These are phyloP conservation scores for Botryosphaeria agaves DNA, from an alignment of 2,329 filamentous ascomycete species.

Conservation along the genomic window DNA sequence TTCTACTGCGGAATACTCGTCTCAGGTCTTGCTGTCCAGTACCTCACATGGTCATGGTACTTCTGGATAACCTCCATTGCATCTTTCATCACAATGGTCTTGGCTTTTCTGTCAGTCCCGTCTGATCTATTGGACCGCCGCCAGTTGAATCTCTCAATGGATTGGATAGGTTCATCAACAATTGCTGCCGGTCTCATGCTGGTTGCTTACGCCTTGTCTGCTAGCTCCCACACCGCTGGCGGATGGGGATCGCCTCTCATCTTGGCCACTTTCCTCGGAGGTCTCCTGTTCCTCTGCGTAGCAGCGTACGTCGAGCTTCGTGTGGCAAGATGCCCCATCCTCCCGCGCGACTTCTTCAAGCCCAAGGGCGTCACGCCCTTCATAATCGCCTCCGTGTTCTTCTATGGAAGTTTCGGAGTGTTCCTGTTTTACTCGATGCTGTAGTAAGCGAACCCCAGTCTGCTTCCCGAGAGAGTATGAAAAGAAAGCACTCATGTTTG, in stretches of 20 bases:
- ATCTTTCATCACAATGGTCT: slow-evolving; percentile 24
- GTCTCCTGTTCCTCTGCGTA: slow-evolving; percentile 38
- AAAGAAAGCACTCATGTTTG: too few relatives aligned
- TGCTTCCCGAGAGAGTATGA: too few relatives aligned
- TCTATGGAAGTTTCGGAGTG: slow-evolving; percentile 51
- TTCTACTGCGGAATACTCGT: slow-evolving; percentile 48
- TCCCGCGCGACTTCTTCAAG: slow-evolving; percentile 52
- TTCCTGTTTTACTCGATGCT: slow-evolving; percentile 54
- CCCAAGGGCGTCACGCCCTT: slow-evolving; percentile 53
- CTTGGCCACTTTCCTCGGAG: slow-evolving; percentile 44
- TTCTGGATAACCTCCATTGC: slow-evolving; percentile 48
- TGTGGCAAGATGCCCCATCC: slow-evolving; percentile 48
- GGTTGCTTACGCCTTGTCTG: slow-evolving; percentile 58
- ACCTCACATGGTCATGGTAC: slow-evolving; percentile 45
- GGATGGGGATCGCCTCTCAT: slow-evolving; percentile 64
- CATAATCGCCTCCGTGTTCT: slow-evolving; percentile 41
- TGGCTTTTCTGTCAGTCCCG: slow-evolving; percentile 32
- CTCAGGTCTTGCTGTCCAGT: slow-evolving; percentile 39
- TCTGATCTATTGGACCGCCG: slow-evolving; percentile 24
- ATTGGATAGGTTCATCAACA: slow-evolving; percentile 45
- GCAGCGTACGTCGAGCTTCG: slow-evolving; percentile 58
- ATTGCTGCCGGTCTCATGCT: slow-evolving; percentile 50
- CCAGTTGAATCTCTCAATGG: slow-evolving; percentile 38
- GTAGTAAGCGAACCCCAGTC: too few relatives aligned
- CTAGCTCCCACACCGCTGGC: slow-evolving; percentile 48